These are phyloP conservation scores for Cercospora berteroae DNA, from an alignment of 2,329 filamentous ascomycete species.

Conservation along the genomic window DNA sequence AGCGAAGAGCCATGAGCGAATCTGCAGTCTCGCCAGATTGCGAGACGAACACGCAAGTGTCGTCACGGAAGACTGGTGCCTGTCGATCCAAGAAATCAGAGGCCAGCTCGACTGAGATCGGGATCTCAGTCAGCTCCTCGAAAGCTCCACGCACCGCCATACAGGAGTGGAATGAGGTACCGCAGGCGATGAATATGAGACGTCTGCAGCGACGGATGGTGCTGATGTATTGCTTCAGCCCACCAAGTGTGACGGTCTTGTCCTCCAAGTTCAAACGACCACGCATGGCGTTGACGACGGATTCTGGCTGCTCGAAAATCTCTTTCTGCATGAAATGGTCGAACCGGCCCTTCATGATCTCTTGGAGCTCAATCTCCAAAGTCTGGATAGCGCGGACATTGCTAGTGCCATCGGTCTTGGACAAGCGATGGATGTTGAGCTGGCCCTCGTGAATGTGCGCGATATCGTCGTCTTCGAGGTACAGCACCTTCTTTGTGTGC, in stretches of 20 bases:
- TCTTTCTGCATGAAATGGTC: slow-evolving; percentile 99
- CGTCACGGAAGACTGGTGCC: slow-evolving; percentile 97
- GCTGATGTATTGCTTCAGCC: slow-evolving; percentile 90
- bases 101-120: slow-evolving; percentile 92
- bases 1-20: slow-evolving; percentile 92
- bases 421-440: slow-evolving; percentile 96
- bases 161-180: slow-evolving; percentile 97
- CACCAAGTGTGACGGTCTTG: slow-evolving; percentile 93
- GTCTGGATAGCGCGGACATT: slow-evolving; percentile 98
- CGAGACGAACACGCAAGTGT: slow-evolving; percentile 98
- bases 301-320: slow-evolving; percentile 99
- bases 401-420: slow-evolving; percentile 95
- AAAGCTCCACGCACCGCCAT: slow-evolving; percentile 99
- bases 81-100: slow-evolving; percentile 97
- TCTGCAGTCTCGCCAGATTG: slow-evolving; percentile 98
- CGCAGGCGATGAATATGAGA: slow-evolving; percentile 98
- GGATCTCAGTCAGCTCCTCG: slow-evolving; percentile 96
- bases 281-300: slow-evolving; percentile 99
- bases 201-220: slow-evolving; percentile 95
- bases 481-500: slow-evolving; percentile 99
- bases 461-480: slow-evolving; percentile 99
- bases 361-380: slow-evolving; percentile 95
- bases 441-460: slow-evolving; percentile 99
- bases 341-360: slow-evolving; percentile 99
- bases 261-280: slow-evolving; percentile 91